Base-by-base conservation (phyloP, 768 basidiomycete species). In the Tulasnella sp. region DNA sequence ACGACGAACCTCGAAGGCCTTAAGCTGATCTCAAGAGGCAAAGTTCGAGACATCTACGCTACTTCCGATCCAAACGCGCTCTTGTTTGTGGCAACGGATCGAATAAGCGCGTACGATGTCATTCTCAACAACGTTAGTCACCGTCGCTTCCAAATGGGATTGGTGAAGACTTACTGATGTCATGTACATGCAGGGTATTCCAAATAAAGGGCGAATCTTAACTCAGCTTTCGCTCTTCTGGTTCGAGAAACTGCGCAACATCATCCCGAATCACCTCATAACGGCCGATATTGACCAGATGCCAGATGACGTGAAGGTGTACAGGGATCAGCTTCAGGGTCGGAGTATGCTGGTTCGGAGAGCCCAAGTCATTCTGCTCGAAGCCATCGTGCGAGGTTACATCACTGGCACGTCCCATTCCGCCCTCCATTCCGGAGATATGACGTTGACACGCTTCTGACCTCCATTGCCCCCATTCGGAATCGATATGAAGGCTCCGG, bases 51-150 rank as follows among this genome's bases (percentile, higher is more conserved):
- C 80, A 89, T 99, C 78, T 98, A 99, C 81, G 77, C 86, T 37
- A 77, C 76, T 7, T 77, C 75, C 5, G 85, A 87, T 75, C 76
- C 78, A 11, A 80, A 82, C 67, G 80, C 80, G 71, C 85, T 99
- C 22, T 85, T 99, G 47, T 98, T 98, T 78, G 90, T 98, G 72
- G 95, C 96, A 12, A 90, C 92, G 11, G 97, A 99, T 81, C 86
- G 97, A 75, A 96, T 98, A 78, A 96, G 93, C 22, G 95, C 95
- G 0, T 98, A 93, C 83, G 96, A 99, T 84, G 90, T 97, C 76
- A 89, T 98, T 78, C 85, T 99, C 74, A 87, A 88, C 78, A 94
- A 96, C 80, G 96, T 98, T 79, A 77, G 92, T 65, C n/a, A 44
- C n/a, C 12, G 35, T 26, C 16, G 36, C 1, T 4, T 11, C 17